Evolutionary conservation across 2,329 filamentous ascomycete species (phyloP).

Genomic region (Coniochaeta sp.): DNA sequence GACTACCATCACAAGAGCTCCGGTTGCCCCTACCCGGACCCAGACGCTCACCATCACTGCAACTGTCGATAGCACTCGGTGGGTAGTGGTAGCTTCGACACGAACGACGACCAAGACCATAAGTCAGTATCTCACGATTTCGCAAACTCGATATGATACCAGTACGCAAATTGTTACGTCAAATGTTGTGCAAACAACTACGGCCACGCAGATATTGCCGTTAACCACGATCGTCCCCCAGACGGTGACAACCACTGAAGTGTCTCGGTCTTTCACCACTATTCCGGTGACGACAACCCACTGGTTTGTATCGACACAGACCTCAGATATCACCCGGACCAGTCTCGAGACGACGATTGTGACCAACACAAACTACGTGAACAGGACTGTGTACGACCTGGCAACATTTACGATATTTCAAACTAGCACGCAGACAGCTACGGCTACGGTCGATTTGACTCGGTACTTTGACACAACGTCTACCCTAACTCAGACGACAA

Average conservation of each 20-base stretch:
- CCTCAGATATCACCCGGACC: slow-evolving; percentile 2
- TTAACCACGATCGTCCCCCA: not conserved
- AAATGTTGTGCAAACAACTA: not conserved
- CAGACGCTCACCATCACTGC: not conserved
- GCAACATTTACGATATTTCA: not conserved
- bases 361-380: not conserved
- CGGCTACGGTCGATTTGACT: not conserved
- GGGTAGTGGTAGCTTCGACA: not conserved
- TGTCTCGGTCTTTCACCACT: not conserved
- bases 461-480: slow-evolving; percentile 1
- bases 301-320: not conserved
- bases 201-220: not conserved
- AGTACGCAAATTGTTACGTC: not conserved
- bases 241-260: not conserved
- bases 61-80: not conserved
- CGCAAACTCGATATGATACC: not conserved
- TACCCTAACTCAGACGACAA: not conserved
- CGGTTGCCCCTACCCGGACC: not conserved
- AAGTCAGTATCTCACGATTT: not conserved
- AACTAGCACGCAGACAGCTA: not conserved
- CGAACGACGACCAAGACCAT: not conserved
- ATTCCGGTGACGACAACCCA: not conserved
- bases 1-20: not conserved
- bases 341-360: not conserved
- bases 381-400: not conserved